Conservation (phyloP, 805 yeast species). For the Nematodospora valgi region DNA sequence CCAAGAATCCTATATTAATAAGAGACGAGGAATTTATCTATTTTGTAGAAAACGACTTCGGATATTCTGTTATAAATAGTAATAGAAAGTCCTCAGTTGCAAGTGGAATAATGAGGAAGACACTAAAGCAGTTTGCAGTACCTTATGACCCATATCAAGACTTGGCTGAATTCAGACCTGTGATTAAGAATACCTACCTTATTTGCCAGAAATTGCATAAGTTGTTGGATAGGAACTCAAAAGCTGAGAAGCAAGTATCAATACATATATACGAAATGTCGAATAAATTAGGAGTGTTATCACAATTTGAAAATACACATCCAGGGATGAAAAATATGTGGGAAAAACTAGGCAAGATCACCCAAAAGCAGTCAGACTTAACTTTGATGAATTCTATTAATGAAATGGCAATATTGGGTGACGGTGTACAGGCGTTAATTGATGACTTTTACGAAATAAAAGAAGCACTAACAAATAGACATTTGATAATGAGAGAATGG, state of each 20-base stretch:
- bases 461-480: conserved; percentile 90
- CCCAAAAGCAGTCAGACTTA: conserved; percentile 71
- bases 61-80: conserved; percentile 59
- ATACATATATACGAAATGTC: conserved; percentile 48
- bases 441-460: conserved; percentile 83
- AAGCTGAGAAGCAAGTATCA: conserved; percentile 51
- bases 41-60: conserved; percentile 76
- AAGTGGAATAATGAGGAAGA: conserved; percentile 81
- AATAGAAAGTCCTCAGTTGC: conserved; percentile 59
- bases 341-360: conserved; percentile 69
- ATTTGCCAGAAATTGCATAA: conserved; percentile 52
- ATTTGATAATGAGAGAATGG: conserved; percentile 86
- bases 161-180: conserved; percentile 81
- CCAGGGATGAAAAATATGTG: conserved; percentile 76
- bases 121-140: conserved; percentile 86
- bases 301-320: conserved; percentile 45
- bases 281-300: conserved; percentile 35
- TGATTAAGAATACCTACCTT: conserved; percentile 72
- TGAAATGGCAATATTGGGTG: conserved; percentile 73
- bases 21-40: conserved; percentile 85
- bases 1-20: conserved; percentile 72
- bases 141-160: conserved; percentile 86
- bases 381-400: conserved; percentile 67
- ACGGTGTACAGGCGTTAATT: conserved; percentile 60
- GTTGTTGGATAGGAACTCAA: conserved; percentile 51